A percentile compares a stretch with the other conserved stretches of the same genome.
These are phyloP conservation scores for Tausonia pullulans DNA, from an alignment of 1,284 basidiomycete genomes.

Conservation along the genomic window DNA sequence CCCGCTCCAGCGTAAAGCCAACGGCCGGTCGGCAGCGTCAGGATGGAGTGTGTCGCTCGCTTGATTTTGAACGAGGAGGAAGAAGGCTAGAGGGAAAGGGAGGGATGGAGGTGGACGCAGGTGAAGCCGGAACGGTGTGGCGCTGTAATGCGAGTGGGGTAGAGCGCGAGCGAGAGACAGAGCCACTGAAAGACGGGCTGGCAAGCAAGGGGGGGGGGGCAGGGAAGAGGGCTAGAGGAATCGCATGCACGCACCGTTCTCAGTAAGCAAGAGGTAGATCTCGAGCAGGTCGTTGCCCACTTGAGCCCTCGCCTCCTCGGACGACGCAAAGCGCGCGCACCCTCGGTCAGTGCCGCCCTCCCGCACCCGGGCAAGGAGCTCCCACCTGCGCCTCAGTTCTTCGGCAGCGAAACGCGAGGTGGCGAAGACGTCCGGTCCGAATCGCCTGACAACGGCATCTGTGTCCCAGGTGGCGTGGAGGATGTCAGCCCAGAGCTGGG, in stretches of 20 bases:
- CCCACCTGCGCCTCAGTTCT: constrained; percentile 31
- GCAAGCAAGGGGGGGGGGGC: background rate
- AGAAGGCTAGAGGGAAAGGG: background rate
- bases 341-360: too few species aligned
- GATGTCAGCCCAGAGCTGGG: constrained; percentile 33
- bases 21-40: too few species aligned
- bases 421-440: constrained; percentile 19
- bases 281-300: constrained; percentile 32
- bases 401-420: constrained; percentile 29
- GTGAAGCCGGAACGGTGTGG: too few species aligned
- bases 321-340: constrained; percentile 16
- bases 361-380: constrained; percentile 27
- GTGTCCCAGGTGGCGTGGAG: constrained; percentile 35
- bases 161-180: background rate
- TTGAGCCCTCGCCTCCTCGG: constrained; percentile 21
- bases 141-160: background rate
- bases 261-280: constrained; percentile 37
- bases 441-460: constrained; percentile 28
- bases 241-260: constrained; percentile 33
- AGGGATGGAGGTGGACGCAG: background rate
- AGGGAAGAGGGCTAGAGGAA: background rate
- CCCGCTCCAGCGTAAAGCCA: too few species aligned
- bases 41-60: too few species aligned
- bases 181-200: background rate
- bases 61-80: background rate